phyloP scores from a whole-genome alignment of 1,284 basidiomycete species.

The Tremellales sp. region DNA sequence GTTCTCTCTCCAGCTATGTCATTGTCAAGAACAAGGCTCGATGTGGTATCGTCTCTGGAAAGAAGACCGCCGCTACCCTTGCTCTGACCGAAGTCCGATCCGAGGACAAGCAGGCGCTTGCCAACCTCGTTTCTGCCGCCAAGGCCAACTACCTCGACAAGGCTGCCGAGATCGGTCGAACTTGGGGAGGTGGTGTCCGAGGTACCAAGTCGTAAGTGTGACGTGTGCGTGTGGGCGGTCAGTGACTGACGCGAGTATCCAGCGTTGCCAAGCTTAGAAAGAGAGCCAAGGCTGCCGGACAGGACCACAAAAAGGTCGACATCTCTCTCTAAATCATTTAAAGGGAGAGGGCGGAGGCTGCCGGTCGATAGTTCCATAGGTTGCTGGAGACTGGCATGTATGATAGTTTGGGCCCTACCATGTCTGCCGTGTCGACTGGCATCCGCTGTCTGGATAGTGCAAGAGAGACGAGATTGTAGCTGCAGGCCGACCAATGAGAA shows the following conservation, averaged over 20 bases:
- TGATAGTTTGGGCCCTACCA: constrained; percentile 17
- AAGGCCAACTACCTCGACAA: constrained; percentile 99
- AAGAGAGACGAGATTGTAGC: neutral
- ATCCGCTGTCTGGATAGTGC: neutral
- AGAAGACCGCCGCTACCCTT: constrained; percentile 93
- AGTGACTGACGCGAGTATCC: constrained; percentile 56
- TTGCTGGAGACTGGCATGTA: constrained; percentile 19
- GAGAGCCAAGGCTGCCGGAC: constrained; percentile 74
- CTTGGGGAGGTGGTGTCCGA: constrained; percentile 95
- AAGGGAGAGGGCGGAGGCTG: constrained; percentile 6
- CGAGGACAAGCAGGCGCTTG: constrained; percentile 90
- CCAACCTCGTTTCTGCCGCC: constrained; percentile 85
- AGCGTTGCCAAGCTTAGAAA: constrained; percentile 89
- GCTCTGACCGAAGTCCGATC: constrained; percentile 89
- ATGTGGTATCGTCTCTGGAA: constrained; percentile 71
- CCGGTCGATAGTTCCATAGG: constrained; percentile 12
- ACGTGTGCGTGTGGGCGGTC: neutral
- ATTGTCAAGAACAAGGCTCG: constrained; percentile 97
- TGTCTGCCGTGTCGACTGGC: neutral
- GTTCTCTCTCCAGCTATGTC: constrained; percentile 70
- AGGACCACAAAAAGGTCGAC: constrained; percentile 47
- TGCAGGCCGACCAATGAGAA: constrained; percentile 1
- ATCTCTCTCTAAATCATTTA: constrained; percentile 40
- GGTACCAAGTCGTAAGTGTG: constrained; percentile 68
- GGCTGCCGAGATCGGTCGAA: constrained; percentile 83